Evolutionary conservation across 2,329 filamentous ascomycete genomes (phyloP).

Genomic region (Colletotrichum cordylinicola): DNA sequence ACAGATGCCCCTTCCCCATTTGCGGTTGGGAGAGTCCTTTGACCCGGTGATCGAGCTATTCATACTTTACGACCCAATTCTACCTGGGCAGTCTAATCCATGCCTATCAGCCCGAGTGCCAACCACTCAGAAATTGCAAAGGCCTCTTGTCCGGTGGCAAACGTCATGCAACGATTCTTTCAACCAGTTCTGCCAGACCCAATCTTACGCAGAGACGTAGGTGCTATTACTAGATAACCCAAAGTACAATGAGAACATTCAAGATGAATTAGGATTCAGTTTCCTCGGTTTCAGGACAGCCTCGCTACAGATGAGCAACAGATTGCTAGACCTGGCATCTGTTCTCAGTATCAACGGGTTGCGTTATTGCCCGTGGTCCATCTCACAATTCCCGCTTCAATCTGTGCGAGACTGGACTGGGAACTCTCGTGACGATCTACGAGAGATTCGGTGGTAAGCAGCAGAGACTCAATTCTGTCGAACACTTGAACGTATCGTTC

Average conservation of each 20-base stretch:
- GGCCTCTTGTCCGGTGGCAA: background rate
- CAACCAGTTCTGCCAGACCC: too few species aligned
- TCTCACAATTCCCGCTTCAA: background rate
- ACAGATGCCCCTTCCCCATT: background rate
- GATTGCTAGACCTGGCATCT: background rate
- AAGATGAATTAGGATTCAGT: too few species aligned
- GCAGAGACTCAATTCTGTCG: background rate
- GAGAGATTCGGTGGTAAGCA: background rate
- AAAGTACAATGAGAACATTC: too few species aligned
- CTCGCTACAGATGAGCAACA: background rate
- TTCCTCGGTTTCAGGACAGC: background rate
- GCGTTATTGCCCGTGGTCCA: rapidly evolving
- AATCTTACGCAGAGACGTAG: too few species aligned
- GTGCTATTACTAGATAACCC: too few species aligned
- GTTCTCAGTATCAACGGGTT: background rate
- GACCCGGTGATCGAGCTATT: background rate
- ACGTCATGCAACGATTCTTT: too few species aligned
- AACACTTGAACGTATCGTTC: background rate
- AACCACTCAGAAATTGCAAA: background rate
- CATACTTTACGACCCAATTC: too few species aligned
- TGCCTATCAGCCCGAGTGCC: background rate
- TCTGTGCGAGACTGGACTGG: background rate
- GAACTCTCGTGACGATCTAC: background rate
- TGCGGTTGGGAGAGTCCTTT: background rate
- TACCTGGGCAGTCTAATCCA: background rate